A percentile compares a stretch with the other conserved stretches of the same genome.
Evolutionary conservation across 805 yeast species (phyloP).

Genomic region (Sungouiozyma intestinalis): DNA sequence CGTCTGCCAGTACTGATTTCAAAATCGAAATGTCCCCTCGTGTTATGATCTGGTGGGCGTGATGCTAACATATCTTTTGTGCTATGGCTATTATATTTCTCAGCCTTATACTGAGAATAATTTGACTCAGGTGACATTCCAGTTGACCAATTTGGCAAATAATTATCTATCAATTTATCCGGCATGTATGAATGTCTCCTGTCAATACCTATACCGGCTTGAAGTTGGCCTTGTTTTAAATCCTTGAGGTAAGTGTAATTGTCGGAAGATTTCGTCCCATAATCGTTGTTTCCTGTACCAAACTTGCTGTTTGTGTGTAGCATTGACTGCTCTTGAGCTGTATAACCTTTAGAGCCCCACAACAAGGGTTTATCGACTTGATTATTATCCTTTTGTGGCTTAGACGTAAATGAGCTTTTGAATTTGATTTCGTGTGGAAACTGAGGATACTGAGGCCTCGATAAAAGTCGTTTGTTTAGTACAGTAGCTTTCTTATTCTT

Average conservation of each 20-base stretch:
- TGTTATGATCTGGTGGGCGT: background rate
- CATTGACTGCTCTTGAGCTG: background rate
- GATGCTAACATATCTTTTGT: too few species aligned
- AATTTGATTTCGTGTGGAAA: background rate
- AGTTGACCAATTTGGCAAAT: background rate
- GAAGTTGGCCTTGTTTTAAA: slow-evolving; percentile 11
- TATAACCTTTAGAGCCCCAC: background rate
- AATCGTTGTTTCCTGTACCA: background rate
- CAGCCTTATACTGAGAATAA: background rate
- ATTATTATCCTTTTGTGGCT: too few species aligned
- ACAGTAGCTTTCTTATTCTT: background rate
- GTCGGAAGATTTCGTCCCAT: too few species aligned
- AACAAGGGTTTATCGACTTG: background rate
- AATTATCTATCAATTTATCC: slow-evolving; percentile 38
- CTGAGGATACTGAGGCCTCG: background rate
- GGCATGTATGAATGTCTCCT: slow-evolving; percentile 69
- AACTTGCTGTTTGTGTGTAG: background rate
- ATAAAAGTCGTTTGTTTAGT: too few species aligned
- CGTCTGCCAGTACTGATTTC: slow-evolving; percentile 2
- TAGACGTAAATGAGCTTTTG: background rate
- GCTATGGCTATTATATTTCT: too few species aligned
- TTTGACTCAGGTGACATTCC: background rate
- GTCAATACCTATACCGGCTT: slow-evolving; percentile 28
- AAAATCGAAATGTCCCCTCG: background rate
- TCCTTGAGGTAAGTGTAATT: too few species aligned